Evolutionary conservation across 2,329 filamentous ascomycete genomes (phyloP).

Genomic region (Keithomyces neogunnii): DNA sequence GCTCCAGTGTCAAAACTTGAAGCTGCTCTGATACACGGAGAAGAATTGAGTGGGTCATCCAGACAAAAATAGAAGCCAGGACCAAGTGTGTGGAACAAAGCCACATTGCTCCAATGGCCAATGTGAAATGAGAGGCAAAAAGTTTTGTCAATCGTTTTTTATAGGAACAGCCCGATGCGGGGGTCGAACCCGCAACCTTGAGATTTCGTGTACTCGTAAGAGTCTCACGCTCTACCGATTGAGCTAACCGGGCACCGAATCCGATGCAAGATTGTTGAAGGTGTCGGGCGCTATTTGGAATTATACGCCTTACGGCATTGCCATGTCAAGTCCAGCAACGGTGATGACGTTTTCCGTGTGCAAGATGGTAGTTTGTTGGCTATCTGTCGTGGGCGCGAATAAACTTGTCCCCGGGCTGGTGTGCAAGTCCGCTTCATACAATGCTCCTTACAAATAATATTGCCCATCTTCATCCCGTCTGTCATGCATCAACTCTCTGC

Average conservation of each 20-base stretch:
- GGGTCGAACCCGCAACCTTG: conserved; percentile 48
- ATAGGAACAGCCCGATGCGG: conserved; percentile 23
- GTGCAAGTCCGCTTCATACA: too few species aligned
- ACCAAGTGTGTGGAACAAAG: not conserved
- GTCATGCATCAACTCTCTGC: not conserved
- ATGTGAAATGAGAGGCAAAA: not conserved
- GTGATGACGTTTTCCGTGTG: too few species aligned
- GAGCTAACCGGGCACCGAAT: conserved; percentile 18
- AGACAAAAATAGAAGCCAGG: not conserved
- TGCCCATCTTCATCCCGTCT: too few species aligned
- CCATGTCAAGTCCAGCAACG: not conserved
- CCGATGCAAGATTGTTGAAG: not conserved
- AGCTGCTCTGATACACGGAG: too few species aligned
- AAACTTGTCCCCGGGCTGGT: too few species aligned
- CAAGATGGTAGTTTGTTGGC: too few species aligned
- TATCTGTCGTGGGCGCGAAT: too few species aligned
- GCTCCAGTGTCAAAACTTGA: too few species aligned
- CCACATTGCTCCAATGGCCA: not conserved
- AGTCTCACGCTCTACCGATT: conserved; percentile 62
- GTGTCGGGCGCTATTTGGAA: accelerated
- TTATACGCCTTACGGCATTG: not conserved
- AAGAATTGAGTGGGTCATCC: too few species aligned
- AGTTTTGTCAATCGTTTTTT: not conserved
- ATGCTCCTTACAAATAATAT: too few species aligned
- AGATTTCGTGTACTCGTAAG: conserved; percentile 34